Percentiles rank a stretch among this genome's conserved stretches.
Evolutionary conservation across 306 rosid species (phyloP).

Genomic region (Lagenaria siceraria): DNA sequence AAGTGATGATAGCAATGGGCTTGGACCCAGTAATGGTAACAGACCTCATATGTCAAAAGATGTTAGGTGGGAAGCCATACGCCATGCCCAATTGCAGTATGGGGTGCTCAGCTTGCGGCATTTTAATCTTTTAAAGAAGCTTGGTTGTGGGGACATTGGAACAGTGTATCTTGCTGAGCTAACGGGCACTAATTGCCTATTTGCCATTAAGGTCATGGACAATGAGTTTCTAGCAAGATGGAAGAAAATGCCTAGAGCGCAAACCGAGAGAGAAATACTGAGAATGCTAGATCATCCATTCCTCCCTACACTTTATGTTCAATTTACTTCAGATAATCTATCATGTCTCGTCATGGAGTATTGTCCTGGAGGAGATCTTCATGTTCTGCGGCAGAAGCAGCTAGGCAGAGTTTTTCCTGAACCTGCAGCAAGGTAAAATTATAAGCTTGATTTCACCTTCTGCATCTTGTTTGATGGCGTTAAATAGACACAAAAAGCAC

Average conservation of each 20-base stretch:
- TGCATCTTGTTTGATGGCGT: constrained; percentile 1
- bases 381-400: constrained; percentile 91
- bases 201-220: constrained; percentile 99
- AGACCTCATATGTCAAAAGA: constrained; percentile 99
- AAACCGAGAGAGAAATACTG: constrained; percentile 89
- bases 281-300: constrained; percentile 96
- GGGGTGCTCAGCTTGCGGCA: constrained; percentile 65
- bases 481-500: not conserved
- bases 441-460: not conserved
- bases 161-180: constrained; percentile 92
- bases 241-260: constrained; percentile 96
- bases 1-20: constrained; percentile 79
- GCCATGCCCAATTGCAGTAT: constrained; percentile 46
- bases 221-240: constrained; percentile 80
- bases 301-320: constrained; percentile 84
- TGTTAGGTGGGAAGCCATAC: constrained; percentile 84
- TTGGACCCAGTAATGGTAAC: constrained; percentile 74
- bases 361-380: constrained; percentile 99
- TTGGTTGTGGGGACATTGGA: constrained; percentile 98
- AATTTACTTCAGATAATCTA: constrained; percentile 80
- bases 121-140: constrained; percentile 88
- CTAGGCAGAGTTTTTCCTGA: constrained; percentile 61
- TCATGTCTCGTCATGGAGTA: constrained; percentile 97
- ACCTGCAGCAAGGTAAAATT: constrained; percentile 70
- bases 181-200: constrained; percentile 60